Evolutionary conservation across 2,329 filamentous ascomycete genomes (phyloP), one percentile per base, ranked within the genome.

Genomic region (Fusarium annulatum): DNA sequence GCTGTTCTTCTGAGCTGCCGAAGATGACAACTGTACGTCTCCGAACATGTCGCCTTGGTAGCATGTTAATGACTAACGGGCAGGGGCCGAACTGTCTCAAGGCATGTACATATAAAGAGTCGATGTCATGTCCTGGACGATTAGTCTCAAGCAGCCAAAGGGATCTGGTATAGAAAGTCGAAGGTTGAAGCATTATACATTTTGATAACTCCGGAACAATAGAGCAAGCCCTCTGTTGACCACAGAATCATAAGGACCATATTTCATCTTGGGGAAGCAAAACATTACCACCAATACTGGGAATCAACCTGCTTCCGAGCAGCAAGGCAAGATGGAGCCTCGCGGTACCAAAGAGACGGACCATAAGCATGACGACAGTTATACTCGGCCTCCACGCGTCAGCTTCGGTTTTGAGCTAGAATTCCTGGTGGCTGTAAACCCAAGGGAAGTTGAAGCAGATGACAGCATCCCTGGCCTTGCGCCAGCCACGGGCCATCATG

Each of bases 361-460:
- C 30, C 16, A 30, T 15, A 42, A 38, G 26, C 59, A 46, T n/a
- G 19, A 64, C 48, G 59, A 74, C 38, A 41, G 53, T 9, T 55
- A 68, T 34, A 75, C 67, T 19, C 64, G 69, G 9, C 73, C 71
- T 34, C 71, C 68, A 15, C 66, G 64, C 15, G 43, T 72, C 15
- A 72, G 73, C 49, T 79, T 75, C 36, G 76, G 77, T 4, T 67
- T 74, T 21, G 74, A 75, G 59, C 34, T 73, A 26, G 77, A 72
- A 42, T 78, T 72, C 26, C 48, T 76, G n/a, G 53, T 59, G 71
- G 56, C 64, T 16, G 33, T 23, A 14, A 4, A 30, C 16, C 33
- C 45, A 19, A 21, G 16, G 8, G 23, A 23, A 23, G 36, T 30
- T 33, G 46, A 65, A 21, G 33, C 39, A 10, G 67, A 65, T 26